These are phyloP conservation scores for Huntiella omanensis DNA, from an alignment of 2,329 filamentous ascomycete species.

Conservation along the genomic window DNA sequence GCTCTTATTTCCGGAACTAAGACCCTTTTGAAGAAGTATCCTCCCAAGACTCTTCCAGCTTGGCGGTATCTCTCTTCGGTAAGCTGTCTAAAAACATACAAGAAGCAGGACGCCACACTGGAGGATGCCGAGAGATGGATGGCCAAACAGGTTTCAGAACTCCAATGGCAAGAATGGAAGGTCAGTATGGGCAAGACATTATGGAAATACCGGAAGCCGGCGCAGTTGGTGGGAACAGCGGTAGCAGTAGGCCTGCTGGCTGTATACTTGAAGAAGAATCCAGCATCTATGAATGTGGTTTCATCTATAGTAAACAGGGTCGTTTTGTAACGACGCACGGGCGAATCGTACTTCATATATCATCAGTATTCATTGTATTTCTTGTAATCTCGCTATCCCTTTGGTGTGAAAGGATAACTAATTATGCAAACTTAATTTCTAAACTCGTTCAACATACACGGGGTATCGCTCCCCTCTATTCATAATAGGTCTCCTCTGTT, in stretches of 20 bases:
- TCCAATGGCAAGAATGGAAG: slow-evolving; percentile 23
- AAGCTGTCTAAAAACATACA: slow-evolving; percentile 75
- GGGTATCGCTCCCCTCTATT: too few species aligned
- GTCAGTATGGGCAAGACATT: slow-evolving; percentile 2
- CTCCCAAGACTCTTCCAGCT: slow-evolving; percentile 50
- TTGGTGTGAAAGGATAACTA: too few species aligned
- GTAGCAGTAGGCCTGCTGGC: slow-evolving; percentile 50
- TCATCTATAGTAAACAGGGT: not conserved
- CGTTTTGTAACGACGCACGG: too few species aligned
- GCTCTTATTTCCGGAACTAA: slow-evolving; percentile 49
- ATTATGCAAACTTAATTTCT: too few species aligned
- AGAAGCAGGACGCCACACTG: slow-evolving; percentile 31
- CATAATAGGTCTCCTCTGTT: too few species aligned
- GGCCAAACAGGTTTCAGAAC: slow-evolving; percentile 48
- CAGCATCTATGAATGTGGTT: slow-evolving; percentile 13
- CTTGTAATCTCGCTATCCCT: too few species aligned
- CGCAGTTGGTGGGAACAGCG: slow-evolving; percentile 41
- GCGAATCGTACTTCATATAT: too few species aligned
- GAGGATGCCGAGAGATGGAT: slow-evolving; percentile 51
- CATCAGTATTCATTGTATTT: too few species aligned
- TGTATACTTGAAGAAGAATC: slow-evolving; percentile 41
- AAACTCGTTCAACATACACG: too few species aligned
- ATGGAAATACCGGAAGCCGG: slow-evolving; percentile 40
- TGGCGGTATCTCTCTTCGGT: slow-evolving; percentile 56
- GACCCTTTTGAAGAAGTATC: slow-evolving; percentile 42